Percentiles rank a stretch among this genome's conserved stretches.
These are phyloP conservation scores for Cryphonectria naterciae DNA, from an alignment of 2,329 filamentous ascomycete species.

Conservation along the genomic window DNA sequence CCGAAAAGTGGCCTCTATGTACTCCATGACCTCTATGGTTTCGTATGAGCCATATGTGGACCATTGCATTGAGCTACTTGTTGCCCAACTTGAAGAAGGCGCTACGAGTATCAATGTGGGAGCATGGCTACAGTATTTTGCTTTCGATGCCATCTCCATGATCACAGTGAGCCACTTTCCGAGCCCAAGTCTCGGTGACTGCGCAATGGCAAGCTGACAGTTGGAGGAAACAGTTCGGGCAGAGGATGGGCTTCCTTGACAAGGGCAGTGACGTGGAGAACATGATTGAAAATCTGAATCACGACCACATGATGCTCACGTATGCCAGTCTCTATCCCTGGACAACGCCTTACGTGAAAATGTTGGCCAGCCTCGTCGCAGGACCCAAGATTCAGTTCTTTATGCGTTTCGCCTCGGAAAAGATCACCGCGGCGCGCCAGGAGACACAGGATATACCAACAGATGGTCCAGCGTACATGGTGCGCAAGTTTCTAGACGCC, in stretches of 20 bases:
- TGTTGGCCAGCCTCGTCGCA: background rate
- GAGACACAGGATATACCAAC: background rate
- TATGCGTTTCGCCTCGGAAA: background rate
- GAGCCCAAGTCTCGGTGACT: too few relatives aligned
- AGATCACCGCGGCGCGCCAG: background rate
- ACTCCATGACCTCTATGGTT: constrained; percentile 52
- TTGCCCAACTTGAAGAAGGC: constrained; percentile 37
- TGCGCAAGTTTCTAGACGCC: background rate
- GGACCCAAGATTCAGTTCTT: constrained; percentile 1
- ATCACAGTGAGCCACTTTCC: constrained; percentile 41
- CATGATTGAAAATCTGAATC: constrained; percentile 46
- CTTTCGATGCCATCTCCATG: constrained; percentile 55
- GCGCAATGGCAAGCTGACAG: constrained; percentile 43
- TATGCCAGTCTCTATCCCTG: background rate
- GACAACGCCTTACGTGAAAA: background rate
- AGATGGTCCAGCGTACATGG: background rate
- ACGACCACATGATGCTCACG: background rate
- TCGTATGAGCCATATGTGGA: constrained; percentile 55
- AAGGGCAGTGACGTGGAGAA: constrained; percentile 48
- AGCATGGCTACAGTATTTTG: constrained; percentile 51
- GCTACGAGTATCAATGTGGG: constrained; percentile 42
- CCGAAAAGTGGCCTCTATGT: constrained; percentile 47
- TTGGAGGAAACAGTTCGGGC: constrained; percentile 54
- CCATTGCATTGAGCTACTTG: constrained; percentile 48
- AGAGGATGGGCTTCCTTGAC: constrained; percentile 50